These are phyloP conservation scores for Aspergillus wentii DNA, from an alignment of 495 filamentous ascomycete species.

Conservation along the genomic window DNA sequence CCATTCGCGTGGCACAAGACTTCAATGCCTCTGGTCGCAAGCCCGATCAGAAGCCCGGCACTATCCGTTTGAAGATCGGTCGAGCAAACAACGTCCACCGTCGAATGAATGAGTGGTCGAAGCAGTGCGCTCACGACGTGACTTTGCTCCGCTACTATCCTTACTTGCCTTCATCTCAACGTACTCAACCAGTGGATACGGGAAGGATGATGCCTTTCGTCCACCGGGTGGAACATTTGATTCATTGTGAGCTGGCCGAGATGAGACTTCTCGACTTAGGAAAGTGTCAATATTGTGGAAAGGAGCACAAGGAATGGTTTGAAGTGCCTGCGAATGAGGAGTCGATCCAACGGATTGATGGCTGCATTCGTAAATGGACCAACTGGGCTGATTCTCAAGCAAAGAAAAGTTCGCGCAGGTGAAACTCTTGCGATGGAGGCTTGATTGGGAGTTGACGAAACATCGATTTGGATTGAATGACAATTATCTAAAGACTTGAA, in stretches of 20 bases:
- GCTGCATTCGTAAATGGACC: constrained; percentile 80
- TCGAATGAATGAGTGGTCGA: constrained; percentile 84
- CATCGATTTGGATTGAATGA: background rate
- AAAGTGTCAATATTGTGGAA: constrained; percentile 74
- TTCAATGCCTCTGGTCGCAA: constrained; percentile 40
- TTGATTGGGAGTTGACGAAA: background rate
- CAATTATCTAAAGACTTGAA: background rate
- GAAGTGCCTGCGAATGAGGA: constrained; percentile 73
- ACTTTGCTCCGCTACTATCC: constrained; percentile 90
- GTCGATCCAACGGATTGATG: constrained; percentile 72
- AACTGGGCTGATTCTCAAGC: constrained; percentile 71
- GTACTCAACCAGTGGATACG: constrained; percentile 18
- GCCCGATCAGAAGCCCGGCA: constrained; percentile 26
- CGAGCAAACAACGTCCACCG: constrained; percentile 87
- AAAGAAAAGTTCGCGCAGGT: background rate
- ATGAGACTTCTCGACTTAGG: constrained; percentile 63
- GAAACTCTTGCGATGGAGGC: too few relatives aligned
- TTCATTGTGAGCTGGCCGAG: constrained; percentile 81
- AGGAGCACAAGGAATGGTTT: constrained; percentile 94
- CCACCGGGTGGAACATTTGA: constrained; percentile 83
- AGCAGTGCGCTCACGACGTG: constrained; percentile 85
- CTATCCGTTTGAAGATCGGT: constrained; percentile 87
- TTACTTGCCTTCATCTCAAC: constrained; percentile 57
- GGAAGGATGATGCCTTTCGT: constrained; percentile 76
- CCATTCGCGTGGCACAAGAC: constrained; percentile 48